Conservation (phyloP, 140 eudicot species). For the Senecio squalidus region DNA sequence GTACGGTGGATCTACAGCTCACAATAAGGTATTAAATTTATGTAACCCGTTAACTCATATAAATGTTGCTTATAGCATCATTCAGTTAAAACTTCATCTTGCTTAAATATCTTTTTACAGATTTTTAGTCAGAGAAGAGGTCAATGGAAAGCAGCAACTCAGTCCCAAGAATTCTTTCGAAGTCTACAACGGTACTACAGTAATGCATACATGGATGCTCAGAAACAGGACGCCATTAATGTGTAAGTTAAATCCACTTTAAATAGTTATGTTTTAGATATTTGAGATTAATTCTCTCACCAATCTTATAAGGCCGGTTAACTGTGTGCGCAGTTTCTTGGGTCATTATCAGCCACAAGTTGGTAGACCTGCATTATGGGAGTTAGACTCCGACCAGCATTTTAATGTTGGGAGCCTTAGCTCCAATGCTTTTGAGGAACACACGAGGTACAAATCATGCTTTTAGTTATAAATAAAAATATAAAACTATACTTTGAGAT, state of each 20-base stretch:
- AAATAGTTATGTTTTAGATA: neutral
- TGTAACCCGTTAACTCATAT: neutral
- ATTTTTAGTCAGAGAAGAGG: slow-evolving; percentile 93
- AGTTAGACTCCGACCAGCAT: slow-evolving; percentile 82
- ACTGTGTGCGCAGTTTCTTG: slow-evolving; percentile 65
- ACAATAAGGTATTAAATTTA: slow-evolving; percentile 67
- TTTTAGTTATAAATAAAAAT: neutral
- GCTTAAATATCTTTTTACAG: slow-evolving; percentile 27
- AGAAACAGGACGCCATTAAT: slow-evolving; percentile 93
- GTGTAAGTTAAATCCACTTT: slow-evolving; percentile 49
- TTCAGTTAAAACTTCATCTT: neutral
- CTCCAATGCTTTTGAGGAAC: slow-evolving; percentile 37
- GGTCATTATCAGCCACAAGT: slow-evolving; percentile 91
- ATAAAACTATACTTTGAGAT: neutral
- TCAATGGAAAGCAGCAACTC: slow-evolving; percentile 96
- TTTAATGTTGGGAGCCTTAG: slow-evolving; percentile 50
- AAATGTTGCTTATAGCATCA: neutral
- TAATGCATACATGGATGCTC: slow-evolving; percentile 96
- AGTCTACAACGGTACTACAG: slow-evolving; percentile 92
- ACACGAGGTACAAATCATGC: slow-evolving; percentile 48
- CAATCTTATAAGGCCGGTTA: neutral
- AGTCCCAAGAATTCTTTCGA: slow-evolving; percentile 84
- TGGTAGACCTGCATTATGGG: slow-evolving; percentile 95
- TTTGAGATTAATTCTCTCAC: neutral
- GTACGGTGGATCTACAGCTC: slow-evolving; percentile 99